phyloP scores from a whole-genome alignment of 306 rosid genomes.

The Vicia villosa region DNA sequence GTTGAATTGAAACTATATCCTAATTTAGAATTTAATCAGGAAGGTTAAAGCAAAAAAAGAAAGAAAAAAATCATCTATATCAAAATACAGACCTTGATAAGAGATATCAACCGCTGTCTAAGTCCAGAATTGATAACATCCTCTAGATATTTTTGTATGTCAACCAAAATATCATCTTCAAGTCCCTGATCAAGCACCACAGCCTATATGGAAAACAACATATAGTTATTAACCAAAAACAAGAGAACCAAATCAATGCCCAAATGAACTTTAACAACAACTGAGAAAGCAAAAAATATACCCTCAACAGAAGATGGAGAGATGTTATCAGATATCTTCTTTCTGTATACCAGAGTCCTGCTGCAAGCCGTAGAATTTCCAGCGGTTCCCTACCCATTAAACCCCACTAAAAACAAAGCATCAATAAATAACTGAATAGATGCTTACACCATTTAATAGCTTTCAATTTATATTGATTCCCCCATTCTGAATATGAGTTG shows the following conservation, averaged over 20 bases:
- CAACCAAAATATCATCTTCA: constrained; percentile 71
- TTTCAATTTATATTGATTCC: not conserved
- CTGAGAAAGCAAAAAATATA: constrained; percentile 38
- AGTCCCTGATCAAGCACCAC: constrained; percentile 96
- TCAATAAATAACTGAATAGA: constrained; percentile 17
- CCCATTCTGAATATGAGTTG: not conserved
- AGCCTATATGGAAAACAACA: constrained; percentile 59
- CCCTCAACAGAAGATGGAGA: constrained; percentile 86
- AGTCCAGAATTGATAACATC: constrained; percentile 80
- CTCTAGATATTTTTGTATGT: constrained; percentile 83
- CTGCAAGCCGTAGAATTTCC: constrained; percentile 81
- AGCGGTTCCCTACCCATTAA: constrained; percentile 87
- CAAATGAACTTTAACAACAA: constrained; percentile 26
- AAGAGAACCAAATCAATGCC: constrained; percentile 3
- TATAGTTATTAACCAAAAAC: constrained; percentile 27
- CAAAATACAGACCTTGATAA: constrained; percentile 70
- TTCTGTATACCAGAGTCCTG: constrained; percentile 95
- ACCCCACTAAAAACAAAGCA: constrained; percentile 67
- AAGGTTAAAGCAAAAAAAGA: constrained; percentile 2
- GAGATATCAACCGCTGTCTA: constrained; percentile 79
- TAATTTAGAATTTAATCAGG: constrained; percentile 8
- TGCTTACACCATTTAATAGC: not conserved
- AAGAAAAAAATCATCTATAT: constrained; percentile 17
- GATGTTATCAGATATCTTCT: constrained; percentile 90
- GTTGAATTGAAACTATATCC: not conserved